These are phyloP conservation scores for Diplosphaera chodatii DNA, from an alignment of 139 green algal species.

Conservation along the genomic window DNA sequence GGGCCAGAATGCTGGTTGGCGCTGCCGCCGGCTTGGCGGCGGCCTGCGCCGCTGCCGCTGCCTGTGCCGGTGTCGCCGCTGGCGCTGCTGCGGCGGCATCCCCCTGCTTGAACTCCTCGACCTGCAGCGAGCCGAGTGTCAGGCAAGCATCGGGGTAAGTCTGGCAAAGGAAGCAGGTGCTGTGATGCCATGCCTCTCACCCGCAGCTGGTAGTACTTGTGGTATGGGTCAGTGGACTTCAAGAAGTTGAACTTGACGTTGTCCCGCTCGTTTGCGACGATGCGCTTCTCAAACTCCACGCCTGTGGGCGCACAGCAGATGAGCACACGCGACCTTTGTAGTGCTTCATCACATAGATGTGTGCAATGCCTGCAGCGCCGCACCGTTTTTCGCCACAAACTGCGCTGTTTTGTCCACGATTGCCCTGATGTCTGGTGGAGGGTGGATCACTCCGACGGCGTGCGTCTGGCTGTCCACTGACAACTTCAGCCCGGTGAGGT, in stretches of 20 bases:
- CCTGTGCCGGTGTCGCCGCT: slow-evolving; percentile 12
- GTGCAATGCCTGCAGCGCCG: too few relatives aligned
- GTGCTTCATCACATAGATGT: too few relatives aligned
- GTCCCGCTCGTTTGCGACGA: slow-evolving; percentile 84
- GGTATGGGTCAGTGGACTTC: slow-evolving; percentile 84
- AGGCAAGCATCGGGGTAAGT: too few relatives aligned
- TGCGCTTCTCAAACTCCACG: slow-evolving; percentile 88
- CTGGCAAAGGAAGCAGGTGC: too few relatives aligned
- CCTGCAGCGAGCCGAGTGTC: slow-evolving; percentile 32
- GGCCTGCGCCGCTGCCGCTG: slow-evolving; percentile 19
- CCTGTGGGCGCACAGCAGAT: slow-evolving; percentile 46
- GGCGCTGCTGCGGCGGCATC: slow-evolving; percentile 10
- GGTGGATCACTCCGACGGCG: slow-evolving; percentile 87
- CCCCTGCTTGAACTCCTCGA: slow-evolving; percentile 49
- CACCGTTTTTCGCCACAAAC: slow-evolving; percentile 95
- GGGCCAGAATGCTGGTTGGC: slow-evolving; percentile 8
- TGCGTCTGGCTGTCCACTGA: slow-evolving; percentile 82
- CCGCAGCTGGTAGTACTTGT: slow-evolving; percentile 90
- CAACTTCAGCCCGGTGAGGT: slow-evolving; percentile 12
- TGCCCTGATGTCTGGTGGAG: slow-evolving; percentile 88
- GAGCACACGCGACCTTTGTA: too few relatives aligned
- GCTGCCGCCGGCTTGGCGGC: slow-evolving; percentile 14
- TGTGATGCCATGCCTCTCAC: slow-evolving; percentile 38
- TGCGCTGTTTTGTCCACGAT: slow-evolving; percentile 98
- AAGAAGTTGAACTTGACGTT: slow-evolving; percentile 99